Percentiles rank a stretch among this genome's conserved stretches.
These are phyloP conservation scores for Linnemannia exigua DNA, from an alignment of 192 early-diverging fungal genomes.

Conservation along the genomic window DNA sequence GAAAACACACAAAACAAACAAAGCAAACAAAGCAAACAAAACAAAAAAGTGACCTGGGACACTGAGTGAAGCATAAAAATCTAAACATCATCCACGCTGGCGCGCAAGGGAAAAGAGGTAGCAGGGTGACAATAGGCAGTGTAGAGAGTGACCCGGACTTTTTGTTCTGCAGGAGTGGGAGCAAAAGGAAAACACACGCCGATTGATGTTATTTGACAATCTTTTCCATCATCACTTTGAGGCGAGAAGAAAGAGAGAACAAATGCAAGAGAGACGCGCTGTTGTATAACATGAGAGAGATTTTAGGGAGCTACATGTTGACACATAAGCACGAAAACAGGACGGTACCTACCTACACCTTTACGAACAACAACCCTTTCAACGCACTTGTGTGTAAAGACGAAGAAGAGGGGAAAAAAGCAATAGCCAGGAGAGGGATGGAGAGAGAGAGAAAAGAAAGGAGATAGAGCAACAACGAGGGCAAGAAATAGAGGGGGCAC, in stretches of 20 bases:
- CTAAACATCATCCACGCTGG: not conserved
- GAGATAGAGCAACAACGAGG: no score
- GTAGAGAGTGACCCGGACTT: not conserved
- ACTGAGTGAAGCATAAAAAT: not conserved
- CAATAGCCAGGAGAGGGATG: not conserved
- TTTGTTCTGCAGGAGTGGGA: not conserved
- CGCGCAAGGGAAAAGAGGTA: not conserved
- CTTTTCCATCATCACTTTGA: not conserved
- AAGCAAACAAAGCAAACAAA: not conserved
- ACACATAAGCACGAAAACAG: no score
- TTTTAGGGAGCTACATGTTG: no score
- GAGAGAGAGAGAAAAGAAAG: not conserved
- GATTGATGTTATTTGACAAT: not conserved
- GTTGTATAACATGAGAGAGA: no score
- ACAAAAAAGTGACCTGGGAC: not conserved
- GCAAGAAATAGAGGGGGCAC: not conserved
- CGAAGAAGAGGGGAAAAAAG: not conserved
- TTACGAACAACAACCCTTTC: no score
- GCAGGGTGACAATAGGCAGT: no score
- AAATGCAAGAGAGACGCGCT: not conserved
- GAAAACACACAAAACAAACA: not conserved
- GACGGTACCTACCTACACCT: no score
- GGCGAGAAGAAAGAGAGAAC: not conserved
- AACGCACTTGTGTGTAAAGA: no score
- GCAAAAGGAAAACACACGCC: not conserved